A percentile compares a stretch with the other conserved stretches of the same genome.
Evolutionary conservation across 352 stramenopile species (phyloP).

Genomic region (Phytophthora idaei): DNA sequence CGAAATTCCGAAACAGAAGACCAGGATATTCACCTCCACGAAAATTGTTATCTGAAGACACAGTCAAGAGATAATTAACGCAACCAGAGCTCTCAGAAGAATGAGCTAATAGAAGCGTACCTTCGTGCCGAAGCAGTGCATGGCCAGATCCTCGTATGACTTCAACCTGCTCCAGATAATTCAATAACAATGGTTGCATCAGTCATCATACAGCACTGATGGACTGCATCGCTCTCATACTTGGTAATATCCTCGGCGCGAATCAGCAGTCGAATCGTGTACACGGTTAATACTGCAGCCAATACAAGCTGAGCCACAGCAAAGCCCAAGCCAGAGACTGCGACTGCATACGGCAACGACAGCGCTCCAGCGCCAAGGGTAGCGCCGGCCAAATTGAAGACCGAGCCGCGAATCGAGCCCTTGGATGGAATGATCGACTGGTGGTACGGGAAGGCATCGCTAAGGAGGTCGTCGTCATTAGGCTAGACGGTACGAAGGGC

Average conservation of each 20-base stretch:
- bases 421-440: conserved; percentile 83
- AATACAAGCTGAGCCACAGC: conserved; percentile 73
- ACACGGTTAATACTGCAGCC: conserved; percentile 74
- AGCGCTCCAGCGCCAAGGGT: conserved; percentile 80
- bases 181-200: not conserved
- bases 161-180: conserved; percentile 59
- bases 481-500: conserved; percentile 17
- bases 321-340: conserved; percentile 80
- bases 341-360: conserved; percentile 81
- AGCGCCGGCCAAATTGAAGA: conserved; percentile 86
- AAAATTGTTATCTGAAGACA: conserved; percentile 71
- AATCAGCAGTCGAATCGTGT: conserved; percentile 85
- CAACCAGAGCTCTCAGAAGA: not conserved
- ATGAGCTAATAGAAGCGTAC: conserved; percentile 19
- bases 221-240: conserved; percentile 35
- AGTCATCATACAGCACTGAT: not conserved
- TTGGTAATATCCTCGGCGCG: conserved; percentile 80
- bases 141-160: conserved; percentile 86
- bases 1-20: conserved; percentile 88
- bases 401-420: conserved; percentile 81
- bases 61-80: not conserved
- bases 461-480: conserved; percentile 52
- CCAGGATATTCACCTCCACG: conserved; percentile 84
- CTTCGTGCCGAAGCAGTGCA: conserved; percentile 85
- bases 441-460: conserved; percentile 74